A percentile compares a stretch with the other conserved stretches of the same genome.
Conservation (phyloP, 129 eudicot genomes). For the Tagetes patula region DNA sequence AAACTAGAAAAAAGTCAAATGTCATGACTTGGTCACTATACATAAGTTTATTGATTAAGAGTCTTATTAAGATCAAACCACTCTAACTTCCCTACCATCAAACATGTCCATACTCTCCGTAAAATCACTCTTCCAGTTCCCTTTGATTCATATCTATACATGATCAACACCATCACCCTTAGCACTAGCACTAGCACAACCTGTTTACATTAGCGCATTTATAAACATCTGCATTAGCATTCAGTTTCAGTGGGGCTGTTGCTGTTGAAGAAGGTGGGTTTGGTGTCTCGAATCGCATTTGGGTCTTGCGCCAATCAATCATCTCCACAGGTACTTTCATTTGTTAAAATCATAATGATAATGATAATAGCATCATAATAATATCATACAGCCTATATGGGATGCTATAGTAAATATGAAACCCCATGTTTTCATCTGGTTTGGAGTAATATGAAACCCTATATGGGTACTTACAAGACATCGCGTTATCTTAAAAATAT, state of each 20-base stretch:
- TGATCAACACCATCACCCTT: not conserved
- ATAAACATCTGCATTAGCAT: not conserved
- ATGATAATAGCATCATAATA: no score
- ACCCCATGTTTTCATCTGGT: slow-evolving; percentile 62
- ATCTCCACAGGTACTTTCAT: slow-evolving; percentile 42
- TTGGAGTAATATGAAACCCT: slow-evolving; percentile 34
- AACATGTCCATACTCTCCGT: not conserved
- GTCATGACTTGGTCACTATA: not conserved
- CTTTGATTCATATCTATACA: not conserved
- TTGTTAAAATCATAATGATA: no score
- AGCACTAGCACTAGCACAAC: not conserved
- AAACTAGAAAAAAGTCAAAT: no score
- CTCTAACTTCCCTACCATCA: not conserved
- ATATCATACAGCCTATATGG: slow-evolving; percentile 50
- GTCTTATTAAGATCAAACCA: no score
- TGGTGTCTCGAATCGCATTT: slow-evolving; percentile 52
- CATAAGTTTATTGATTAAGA: not conserved
- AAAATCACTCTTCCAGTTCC: not conserved
- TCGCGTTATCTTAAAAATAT: no score
- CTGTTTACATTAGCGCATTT: not conserved
- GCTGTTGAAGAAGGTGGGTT: not conserved
- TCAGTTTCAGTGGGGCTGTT: slow-evolving; percentile 16
- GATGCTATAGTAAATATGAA: slow-evolving; percentile 45
- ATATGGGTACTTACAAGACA: no score
- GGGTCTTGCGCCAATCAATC: slow-evolving; percentile 64